Evolutionary conservation across 805 yeast genomes (phyloP), one percentile per base, ranked within the genome.

Genomic region (Saturnispora diversa): DNA sequence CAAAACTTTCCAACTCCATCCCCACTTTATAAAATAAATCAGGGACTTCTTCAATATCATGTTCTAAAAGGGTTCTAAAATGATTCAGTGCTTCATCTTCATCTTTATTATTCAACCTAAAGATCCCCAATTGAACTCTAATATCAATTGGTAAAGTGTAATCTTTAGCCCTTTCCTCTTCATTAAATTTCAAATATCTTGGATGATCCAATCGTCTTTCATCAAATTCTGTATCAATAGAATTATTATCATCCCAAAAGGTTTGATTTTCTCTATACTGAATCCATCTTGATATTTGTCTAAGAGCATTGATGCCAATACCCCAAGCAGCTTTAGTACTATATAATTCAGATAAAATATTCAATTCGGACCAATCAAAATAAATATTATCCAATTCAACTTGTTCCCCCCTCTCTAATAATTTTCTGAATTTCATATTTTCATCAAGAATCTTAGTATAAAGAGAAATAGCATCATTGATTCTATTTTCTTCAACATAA

Each of bases 351-450:
- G 84, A 72, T 31, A 90, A 64, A 44, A 86, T 84, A 52, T 92
- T 90, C 35, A 90, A 66, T 44, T 84, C 88, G 0, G 94, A 81
- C 94, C 95, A 92, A 36, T 77, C 86, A 57, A 90, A 92, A 17
- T 59, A 58, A 1, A 85, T 70, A 22, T 59, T 59, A 34, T 48
- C 48, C 43, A 62, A 40, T n/a, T 49, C 48, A 3, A 47, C 39
- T 6, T 40, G 32, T n/a, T 54, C 52, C 7, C 53, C 56, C 26
- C 48, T 43, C 29, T 50, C 55, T 3, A 27, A 31, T 6, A 49
- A 16, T 20, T 52, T 49, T 51, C 79, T 59, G 36, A 62, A 51
- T 12, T 55, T 59, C 26, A 73, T 69, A 54, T 84, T 84, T 36
- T 71, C 69, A 28, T 79, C 80, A 39, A 80, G 69, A 9, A 81